These are phyloP conservation scores for Prototheca wickerhamii DNA, from an alignment of 163 green algal species.

Conservation along the genomic window DNA sequence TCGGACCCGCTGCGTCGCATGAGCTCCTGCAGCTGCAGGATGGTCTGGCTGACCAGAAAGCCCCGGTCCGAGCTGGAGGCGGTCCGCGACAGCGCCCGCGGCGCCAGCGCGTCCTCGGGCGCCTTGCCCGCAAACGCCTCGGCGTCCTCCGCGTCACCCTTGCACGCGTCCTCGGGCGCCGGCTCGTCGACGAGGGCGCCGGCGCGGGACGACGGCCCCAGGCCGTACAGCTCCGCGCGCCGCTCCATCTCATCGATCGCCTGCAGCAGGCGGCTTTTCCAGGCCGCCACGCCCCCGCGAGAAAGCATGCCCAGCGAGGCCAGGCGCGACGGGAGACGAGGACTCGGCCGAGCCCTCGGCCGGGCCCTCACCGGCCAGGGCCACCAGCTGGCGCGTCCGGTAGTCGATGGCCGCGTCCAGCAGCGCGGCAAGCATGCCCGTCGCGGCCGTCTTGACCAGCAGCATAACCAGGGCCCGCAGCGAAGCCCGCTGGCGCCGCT, in stretches of 20 bases:
- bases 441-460: constrained; percentile 30
- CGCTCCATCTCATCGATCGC: constrained; percentile 31
- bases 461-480: constrained; percentile 25
- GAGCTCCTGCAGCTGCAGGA: constrained; percentile 22
- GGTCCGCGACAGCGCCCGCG: no score
- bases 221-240: constrained; percentile 18
- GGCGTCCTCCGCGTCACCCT: no score
- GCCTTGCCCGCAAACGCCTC: no score
- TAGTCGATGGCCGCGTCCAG: constrained; percentile 35
- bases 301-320: constrained; percentile 19
- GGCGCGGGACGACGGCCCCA: constrained; percentile 11
- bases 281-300: constrained; percentile 21
- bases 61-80: not conserved
- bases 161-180: no score
- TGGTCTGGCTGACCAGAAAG: constrained; percentile 11
- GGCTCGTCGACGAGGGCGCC: no score
- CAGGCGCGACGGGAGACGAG: not conserved
- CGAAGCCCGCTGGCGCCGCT: constrained; percentile 2
- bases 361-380: constrained; percentile 8
- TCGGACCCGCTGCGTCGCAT: not conserved
- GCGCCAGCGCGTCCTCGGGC: no score
- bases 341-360: not conserved
- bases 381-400: constrained; percentile 22
- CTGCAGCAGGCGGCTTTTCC: constrained; percentile 25
- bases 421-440: constrained; percentile 29